Evolutionary conservation across 2,329 filamentous ascomycete species (phyloP).

Genomic region (Pseudopithomyces maydicus): DNA sequence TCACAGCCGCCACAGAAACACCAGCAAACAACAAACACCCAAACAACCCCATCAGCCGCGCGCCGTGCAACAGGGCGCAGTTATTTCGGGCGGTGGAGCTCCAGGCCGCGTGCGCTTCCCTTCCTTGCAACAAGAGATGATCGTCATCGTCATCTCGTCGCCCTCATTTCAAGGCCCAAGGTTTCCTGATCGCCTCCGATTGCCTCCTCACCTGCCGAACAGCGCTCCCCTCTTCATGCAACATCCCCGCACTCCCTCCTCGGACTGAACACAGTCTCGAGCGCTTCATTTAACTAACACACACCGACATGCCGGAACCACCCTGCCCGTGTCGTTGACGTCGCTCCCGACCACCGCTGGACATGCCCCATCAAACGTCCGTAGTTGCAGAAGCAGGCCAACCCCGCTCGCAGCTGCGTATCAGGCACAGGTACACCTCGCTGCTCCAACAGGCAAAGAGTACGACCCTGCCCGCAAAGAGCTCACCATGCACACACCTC

Average conservation of each 20-base stretch:
- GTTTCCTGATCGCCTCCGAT: no score
- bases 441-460: background rate
- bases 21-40: background rate
- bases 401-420: background rate
- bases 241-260: background rate
- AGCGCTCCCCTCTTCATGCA: background rate
- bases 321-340: background rate
- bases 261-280: background rate
- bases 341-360: background rate
- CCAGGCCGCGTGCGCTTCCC: background rate
- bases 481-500: background rate
- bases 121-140: background rate
- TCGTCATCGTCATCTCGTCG: background rate
- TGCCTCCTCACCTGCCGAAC: background rate
- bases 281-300: constrained; percentile 1
- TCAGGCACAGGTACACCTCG: background rate
- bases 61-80: constrained; percentile 3
- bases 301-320: background rate
- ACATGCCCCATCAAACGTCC: constrained; percentile 2
- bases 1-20: constrained; percentile 3
- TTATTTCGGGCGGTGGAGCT: constrained; percentile 1
- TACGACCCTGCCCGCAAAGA: background rate
- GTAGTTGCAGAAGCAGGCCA: constrained; percentile 6
- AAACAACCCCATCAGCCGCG: constrained; percentile 2
- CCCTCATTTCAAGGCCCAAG: background rate